A percentile compares a stretch with the other conserved stretches of the same genome.
phyloP scores from a whole-genome alignment of 345 rosid genomes.

The Aquilaria yunnanensis region DNA sequence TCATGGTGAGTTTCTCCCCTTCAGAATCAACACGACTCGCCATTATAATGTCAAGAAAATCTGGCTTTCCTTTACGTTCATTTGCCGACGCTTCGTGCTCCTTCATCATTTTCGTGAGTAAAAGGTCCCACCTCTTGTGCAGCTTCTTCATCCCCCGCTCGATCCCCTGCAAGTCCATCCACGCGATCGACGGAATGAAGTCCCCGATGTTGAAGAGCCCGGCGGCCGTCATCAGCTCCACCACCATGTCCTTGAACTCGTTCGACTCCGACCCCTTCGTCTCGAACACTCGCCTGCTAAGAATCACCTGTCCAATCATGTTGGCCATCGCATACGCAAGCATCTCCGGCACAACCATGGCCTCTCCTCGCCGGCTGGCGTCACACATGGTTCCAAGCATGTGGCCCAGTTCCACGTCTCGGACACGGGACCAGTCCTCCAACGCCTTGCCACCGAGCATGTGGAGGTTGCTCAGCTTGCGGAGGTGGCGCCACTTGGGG shows the following conservation, averaged over 20 bases:
- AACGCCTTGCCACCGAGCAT: conserved; percentile 61
- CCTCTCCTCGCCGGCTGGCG: conserved; percentile 17
- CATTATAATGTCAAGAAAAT: conserved; percentile 46
- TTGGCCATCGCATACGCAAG: conserved; percentile 43
- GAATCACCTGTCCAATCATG: conserved; percentile 50
- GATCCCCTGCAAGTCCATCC: conserved; percentile 68
- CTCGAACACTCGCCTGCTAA: conserved; percentile 38
- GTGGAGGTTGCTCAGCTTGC: conserved; percentile 54
- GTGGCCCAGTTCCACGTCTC: conserved; percentile 32
- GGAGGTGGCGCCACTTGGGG: conserved; percentile 43
- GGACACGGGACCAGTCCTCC: conserved; percentile 33
- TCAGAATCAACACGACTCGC: conserved; percentile 15
- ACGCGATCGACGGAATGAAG: conserved; percentile 46
- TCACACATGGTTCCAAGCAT: conserved; percentile 42
- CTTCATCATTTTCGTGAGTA: conserved; percentile 41
- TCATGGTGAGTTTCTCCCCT: conserved; percentile 26
- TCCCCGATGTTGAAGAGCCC: conserved; percentile 53
- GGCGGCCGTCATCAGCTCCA: conserved; percentile 49
- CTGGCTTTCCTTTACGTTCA: conserved; percentile 36
- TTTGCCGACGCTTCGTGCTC: conserved; percentile 32
- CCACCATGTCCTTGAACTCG: conserved; percentile 57
- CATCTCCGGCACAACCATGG: conserved; percentile 43
- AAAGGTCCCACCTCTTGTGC: conserved; percentile 35
- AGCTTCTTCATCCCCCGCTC: conserved; percentile 48
- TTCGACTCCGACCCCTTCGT: conserved; percentile 38